Evolutionary conservation across 441 rosid genomes (phyloP).

Genomic region (Jatropha multifida): DNA sequence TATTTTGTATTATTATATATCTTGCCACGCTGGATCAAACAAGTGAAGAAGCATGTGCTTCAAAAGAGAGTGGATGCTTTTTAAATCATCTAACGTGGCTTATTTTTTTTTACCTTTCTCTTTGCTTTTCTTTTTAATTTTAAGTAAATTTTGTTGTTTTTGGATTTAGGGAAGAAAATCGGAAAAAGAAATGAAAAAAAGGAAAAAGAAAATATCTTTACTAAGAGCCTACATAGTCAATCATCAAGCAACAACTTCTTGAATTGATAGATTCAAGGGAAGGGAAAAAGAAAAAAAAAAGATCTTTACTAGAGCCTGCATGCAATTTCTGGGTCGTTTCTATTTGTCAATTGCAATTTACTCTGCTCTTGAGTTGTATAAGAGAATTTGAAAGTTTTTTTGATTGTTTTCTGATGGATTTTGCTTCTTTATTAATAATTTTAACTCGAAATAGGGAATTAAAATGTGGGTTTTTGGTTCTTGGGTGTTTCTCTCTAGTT

Average conservation of each 20-base stretch:
- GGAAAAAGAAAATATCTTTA: too few relatives aligned
- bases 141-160: too few relatives aligned
- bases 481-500: constrained; percentile 38
- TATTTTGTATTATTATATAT: too few relatives aligned
- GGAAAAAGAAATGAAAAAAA: too few relatives aligned
- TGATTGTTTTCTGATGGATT: constrained; percentile 34
- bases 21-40: too few relatives aligned
- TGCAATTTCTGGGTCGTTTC: constrained; percentile 32
- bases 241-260: background rate
- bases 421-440: constrained; percentile 40
- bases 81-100: too few relatives aligned
- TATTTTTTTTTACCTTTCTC: too few relatives aligned
- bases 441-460: constrained; percentile 32
- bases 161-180: too few relatives aligned
- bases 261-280: background rate
- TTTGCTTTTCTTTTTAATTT: too few relatives aligned
- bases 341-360: constrained; percentile 31
- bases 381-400: constrained; percentile 23
- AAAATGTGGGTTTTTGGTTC: constrained; percentile 39
- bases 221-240: background rate
- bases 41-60: too few relatives aligned
- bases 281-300: background rate
- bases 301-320: constrained; percentile 3
- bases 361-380: constrained; percentile 32
- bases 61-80: too few relatives aligned